phyloP scores from a whole-genome alignment of 2,329 filamentous ascomycete species.

The Pestalotiopsis sp. region DNA sequence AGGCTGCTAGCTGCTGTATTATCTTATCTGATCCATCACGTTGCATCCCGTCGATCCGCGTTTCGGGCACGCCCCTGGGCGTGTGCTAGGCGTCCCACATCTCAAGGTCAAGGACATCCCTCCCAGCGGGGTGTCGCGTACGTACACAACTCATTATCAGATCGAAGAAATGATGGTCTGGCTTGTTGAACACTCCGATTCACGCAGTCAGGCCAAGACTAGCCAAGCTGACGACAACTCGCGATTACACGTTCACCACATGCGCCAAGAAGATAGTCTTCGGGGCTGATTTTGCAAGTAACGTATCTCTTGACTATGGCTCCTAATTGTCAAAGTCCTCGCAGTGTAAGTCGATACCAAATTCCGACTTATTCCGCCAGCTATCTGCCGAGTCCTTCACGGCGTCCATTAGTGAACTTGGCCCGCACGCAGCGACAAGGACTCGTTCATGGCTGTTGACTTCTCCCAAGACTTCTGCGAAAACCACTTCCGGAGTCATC shows the following conservation, averaged over 20 bases:
- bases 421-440: not conserved
- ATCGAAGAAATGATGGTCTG: not conserved
- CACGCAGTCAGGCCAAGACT: not conserved
- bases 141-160: not conserved
- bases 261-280: not conserved
- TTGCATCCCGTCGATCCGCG: no score
- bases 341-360: not conserved
- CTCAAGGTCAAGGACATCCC: not conserved
- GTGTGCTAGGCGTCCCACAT: not conserved
- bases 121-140: not conserved
- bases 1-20: not conserved
- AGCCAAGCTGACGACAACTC: not conserved
- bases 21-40: not conserved
- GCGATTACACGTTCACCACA: not conserved
- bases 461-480: not conserved
- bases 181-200: not conserved
- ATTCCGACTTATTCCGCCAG: not conserved
- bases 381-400: not conserved
- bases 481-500: not conserved
- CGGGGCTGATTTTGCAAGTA: not conserved
- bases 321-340: not conserved
- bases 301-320: not conserved
- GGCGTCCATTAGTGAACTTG: not conserved
- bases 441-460: not conserved
- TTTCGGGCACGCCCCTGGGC: not conserved